Evolutionary conservation across 108 stramenopile species (phyloP), one percentile per base, ranked within the genome.

Genomic region (Skeletonema costatum): DNA sequence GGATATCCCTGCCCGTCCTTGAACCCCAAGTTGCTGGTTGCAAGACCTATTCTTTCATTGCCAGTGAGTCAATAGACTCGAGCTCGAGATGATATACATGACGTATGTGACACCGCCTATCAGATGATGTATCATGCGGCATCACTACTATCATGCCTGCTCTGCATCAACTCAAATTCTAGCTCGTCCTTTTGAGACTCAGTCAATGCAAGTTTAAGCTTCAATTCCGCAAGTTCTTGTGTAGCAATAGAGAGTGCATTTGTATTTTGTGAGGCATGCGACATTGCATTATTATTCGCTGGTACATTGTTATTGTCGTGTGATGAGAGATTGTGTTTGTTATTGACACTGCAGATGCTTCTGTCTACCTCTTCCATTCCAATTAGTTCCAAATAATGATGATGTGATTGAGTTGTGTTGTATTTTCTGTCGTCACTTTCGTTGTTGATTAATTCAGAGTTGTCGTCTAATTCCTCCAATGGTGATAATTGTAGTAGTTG

Each of bases 101-200:
- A 41, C 9, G 10, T 11, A 46, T 46, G 16, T n/a, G 44, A 2
- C 8, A 14, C 42, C 8, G 0, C 42, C 13, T 2, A 44, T 44
- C 44, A 16, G 12, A 2, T 41, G 0, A 11, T 41, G 39, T 25
- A 8, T 56, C 53, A 50, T 56, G 7, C 25, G 7, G 3, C 25
- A 25, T 25, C 53, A 29, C 21, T 29, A 56, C 53, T 29, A 9
- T 5, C 6, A 6, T 56, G 32, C 32, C 58, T 64, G 61, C 36
- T 33, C 51, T 79, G 77, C 65, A 83, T 63, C 60, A 83, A 48
- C 39, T 70, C 48, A 67, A 83, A 78, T 58, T 83, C 82, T 32
- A 83, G 56, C 73, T 83, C 82, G 32, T 83, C 82, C 41, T 77
- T 46, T 59, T 83, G 73, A 7, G 77, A 66, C 66, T 83, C 77